phyloP scores from a whole-genome alignment of 495 filamentous ascomycete genomes.

The Penicillium parvum region DNA sequence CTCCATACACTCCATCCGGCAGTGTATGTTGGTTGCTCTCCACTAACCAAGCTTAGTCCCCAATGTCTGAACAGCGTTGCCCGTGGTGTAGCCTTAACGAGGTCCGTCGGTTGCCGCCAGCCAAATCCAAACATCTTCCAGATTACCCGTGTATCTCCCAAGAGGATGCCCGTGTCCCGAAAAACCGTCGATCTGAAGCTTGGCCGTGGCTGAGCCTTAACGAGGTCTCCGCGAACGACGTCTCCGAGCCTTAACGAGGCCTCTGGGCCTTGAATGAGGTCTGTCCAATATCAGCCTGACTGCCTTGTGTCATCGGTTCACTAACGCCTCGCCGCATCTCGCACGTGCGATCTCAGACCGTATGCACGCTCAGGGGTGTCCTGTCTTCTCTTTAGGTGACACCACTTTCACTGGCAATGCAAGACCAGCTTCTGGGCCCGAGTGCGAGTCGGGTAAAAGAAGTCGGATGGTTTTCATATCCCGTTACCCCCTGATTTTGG shows the following conservation, averaged over 20 bases:
- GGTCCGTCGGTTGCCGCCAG: conserved; percentile 9
- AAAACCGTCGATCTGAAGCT: conserved; percentile 6
- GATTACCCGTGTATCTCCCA: conserved; percentile 11
- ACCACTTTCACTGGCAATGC: conserved; percentile 14
- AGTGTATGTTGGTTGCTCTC: conserved; percentile 10
- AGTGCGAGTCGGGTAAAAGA: no score
- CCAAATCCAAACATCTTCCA: conserved; percentile 11
- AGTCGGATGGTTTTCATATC: no score
- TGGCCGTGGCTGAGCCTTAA: conserved; percentile 11
- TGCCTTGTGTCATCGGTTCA: conserved; percentile 15
- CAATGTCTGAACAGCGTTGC: conserved; percentile 8
- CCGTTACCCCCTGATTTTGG: no score
- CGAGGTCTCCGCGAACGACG: no score
- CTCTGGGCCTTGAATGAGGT: conserved; percentile 16
- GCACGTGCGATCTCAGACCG: conserved; percentile 18
- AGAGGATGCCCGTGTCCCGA: conserved; percentile 10
- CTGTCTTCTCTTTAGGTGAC: conserved; percentile 17
- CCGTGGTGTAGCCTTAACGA: conserved; percentile 14
- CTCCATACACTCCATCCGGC: conserved; percentile 10
- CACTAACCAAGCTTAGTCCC: conserved; percentile 18
- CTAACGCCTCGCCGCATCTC: conserved; percentile 16
- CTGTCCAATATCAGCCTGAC: conserved; percentile 14
- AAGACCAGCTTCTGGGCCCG: no score
- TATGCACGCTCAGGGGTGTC: conserved; percentile 18
- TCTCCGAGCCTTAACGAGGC: conserved; percentile 14